phyloP scores from a whole-genome alignment of 495 filamentous ascomycete species.

The Neurospora intermedia region DNA sequence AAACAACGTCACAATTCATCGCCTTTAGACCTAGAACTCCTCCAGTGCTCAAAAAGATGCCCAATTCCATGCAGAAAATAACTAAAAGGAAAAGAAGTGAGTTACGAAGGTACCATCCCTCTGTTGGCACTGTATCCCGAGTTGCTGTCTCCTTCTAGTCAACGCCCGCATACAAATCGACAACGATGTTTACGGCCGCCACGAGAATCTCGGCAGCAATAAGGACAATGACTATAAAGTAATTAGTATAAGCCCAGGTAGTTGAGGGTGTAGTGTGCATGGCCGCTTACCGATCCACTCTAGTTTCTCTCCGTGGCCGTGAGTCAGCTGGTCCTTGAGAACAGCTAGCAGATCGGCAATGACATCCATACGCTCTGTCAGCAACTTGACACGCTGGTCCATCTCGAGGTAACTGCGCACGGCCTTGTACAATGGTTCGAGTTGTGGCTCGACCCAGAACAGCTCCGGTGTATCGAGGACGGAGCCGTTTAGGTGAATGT shows the following conservation, averaged over 20 bases:
- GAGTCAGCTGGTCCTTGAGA: constrained; percentile 89
- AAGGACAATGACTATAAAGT: constrained; percentile 69
- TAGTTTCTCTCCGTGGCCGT: constrained; percentile 89
- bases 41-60: not conserved
- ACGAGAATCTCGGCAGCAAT: constrained; percentile 96
- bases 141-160: constrained; percentile 32
- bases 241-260: not conserved
- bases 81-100: not conserved
- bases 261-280: not conserved
- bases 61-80: not conserved
- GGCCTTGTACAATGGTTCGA: constrained; percentile 91
- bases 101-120: not conserved
- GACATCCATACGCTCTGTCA: constrained; percentile 84
- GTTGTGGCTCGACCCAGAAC: constrained; percentile 95
- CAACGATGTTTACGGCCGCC: constrained; percentile 87
- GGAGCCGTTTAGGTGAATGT: constrained; percentile 92
- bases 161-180: constrained; percentile 82
- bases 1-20: not conserved
- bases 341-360: constrained; percentile 92
- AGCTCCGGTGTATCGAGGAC: constrained; percentile 96
- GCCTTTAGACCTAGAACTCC: not conserved
- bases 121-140: not conserved
- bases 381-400: constrained; percentile 83
- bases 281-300: constrained; percentile 80
- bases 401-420: constrained; percentile 94